Evolutionary conservation across 1,139 yeast genomes (phyloP), one percentile per base, ranked within the genome.

Genomic region (Geotrichum reessii): DNA sequence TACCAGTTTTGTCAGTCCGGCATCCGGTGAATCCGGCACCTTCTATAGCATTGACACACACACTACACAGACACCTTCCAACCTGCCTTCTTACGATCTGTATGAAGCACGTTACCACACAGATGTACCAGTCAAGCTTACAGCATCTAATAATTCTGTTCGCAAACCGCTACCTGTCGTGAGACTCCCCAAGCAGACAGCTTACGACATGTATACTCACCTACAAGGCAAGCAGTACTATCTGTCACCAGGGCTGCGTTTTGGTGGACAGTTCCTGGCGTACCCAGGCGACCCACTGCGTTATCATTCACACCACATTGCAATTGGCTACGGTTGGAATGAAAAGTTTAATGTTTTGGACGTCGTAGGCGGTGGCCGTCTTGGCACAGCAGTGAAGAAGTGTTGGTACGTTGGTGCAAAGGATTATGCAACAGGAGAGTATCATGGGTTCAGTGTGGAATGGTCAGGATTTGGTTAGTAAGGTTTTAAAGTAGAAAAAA

Each of bases 231-330:
- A 69, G 21, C 82, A 49, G 19, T 85, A 79, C 68, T 87, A 69
- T 65, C 64, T 91, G 24, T 78, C 91, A 42, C 97, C 98, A 0
- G 99, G 98, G 0, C 76, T 91, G 49, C 79, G 96, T 61, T 93
- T 92, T 70, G 99, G 99, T 0, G 95, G 96, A 2, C 84, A 85
- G 60, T 90, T 84, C 67, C 81, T 93, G 56, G 91, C 93, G 1
- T 93, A 93, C 66, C 98, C 98, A 0, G 98, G 97, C 0, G 99
- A 93, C 69, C 96, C 98, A 1, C 74, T 93, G 60, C 73, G 95
- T 55, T 93, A 83, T 68, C 99, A 93, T 71, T 87, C 97, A 1
- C 97, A 92, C 71, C 79, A 85, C 62, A 85, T 89, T 7, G 87
- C 89, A 1, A 82, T 83, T 57, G 79, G 84, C 0, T 68, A 76